Percentiles rank a stretch among this genome's conserved stretches.
phyloP scores from a whole-genome alignment of 495 filamentous ascomycete species.

The Aspergillus cavernicola region DNA sequence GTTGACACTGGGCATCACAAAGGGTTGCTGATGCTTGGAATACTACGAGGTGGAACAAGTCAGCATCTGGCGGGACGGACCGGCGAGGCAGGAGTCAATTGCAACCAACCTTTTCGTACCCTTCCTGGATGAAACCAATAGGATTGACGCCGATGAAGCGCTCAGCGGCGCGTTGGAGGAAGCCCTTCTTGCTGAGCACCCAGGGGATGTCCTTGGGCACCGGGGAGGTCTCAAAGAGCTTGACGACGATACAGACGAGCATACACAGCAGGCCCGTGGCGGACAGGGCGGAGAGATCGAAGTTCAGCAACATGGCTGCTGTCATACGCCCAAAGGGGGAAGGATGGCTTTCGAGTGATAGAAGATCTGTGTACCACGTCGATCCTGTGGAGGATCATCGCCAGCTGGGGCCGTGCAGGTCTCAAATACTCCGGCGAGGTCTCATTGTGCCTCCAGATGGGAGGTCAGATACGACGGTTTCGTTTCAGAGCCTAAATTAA shows the following conservation, averaged over 20 bases:
- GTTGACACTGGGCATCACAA: conserved; percentile 15
- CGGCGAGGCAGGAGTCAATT: not conserved
- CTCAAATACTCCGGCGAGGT: conserved; percentile 1
- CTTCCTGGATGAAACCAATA: conserved; percentile 12
- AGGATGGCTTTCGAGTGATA: not conserved
- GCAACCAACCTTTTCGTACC: conserved; percentile 9
- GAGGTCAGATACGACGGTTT: too few species aligned
- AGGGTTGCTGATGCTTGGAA: conserved; percentile 7
- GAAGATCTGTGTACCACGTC: conserved; percentile 4
- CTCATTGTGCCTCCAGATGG: too few species aligned
- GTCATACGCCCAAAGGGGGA: not conserved
- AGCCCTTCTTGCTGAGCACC: conserved; percentile 8
- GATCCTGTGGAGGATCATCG: conserved; percentile 5
- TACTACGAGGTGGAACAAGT: conserved; percentile 1
- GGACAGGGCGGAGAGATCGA: not conserved
- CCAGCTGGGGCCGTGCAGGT: conserved; percentile 6
- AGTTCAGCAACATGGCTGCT: conserved; percentile 2
- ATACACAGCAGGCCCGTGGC: not conserved
- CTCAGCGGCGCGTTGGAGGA: conserved; percentile 8
- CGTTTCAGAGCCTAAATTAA: too few species aligned
- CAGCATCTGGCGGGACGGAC: not conserved
- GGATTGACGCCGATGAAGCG: conserved; percentile 14
- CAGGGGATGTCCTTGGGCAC: conserved; percentile 12
- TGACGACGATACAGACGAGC: conserved; percentile 7
- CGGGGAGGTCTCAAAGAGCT: conserved; percentile 14